These are phyloP conservation scores for Candida sphagnicola DNA, from an alignment of 805 yeast genomes.

Conservation along the genomic window DNA sequence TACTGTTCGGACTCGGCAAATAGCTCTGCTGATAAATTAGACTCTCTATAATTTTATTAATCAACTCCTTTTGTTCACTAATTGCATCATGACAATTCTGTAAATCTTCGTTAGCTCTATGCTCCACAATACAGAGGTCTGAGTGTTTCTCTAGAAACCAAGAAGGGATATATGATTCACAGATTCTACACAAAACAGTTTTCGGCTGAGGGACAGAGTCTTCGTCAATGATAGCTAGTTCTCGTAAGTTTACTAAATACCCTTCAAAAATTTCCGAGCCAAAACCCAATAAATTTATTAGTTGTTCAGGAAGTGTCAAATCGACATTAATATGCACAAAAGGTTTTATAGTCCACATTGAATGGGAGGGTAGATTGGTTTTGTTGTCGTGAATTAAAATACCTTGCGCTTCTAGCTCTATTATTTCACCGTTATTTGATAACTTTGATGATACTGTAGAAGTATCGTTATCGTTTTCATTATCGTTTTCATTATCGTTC, in stretches of 20 bases:
- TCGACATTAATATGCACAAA: conserved; percentile 60
- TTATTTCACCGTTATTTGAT: conserved; percentile 54
- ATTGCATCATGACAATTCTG: conserved; percentile 72
- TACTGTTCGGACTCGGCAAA: conserved; percentile 6
- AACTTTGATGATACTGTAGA: conserved; percentile 25
- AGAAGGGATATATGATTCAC: conserved; percentile 86
- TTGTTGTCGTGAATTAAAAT: conserved; percentile 65
- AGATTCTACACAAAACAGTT: conserved; percentile 80
- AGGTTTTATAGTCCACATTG: conserved; percentile 92
- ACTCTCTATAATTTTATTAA: conserved; percentile 42
- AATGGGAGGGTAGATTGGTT: conserved; percentile 62
- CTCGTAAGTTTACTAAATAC: conserved; percentile 63
- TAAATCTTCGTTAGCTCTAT: conserved; percentile 72
- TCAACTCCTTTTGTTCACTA: conserved; percentile 59
- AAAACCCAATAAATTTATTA: conserved; percentile 79
- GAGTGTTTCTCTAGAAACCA: conserved; percentile 97
- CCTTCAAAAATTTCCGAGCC: conserved; percentile 82
- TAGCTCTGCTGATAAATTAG: conserved; percentile 19
- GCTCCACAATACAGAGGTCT: conserved; percentile 82
- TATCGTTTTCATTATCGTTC: not conserved
- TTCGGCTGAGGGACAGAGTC: conserved; percentile 73
- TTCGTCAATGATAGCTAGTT: conserved; percentile 60
- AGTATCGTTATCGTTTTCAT: conserved; percentile 7
- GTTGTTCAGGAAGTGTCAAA: conserved; percentile 63
- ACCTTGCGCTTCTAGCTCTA: conserved; percentile 92